A percentile compares a stretch with the other conserved stretches of the same genome.
Conservation (phyloP, 345 rosid genomes). For the Citrus inodora region DNA sequence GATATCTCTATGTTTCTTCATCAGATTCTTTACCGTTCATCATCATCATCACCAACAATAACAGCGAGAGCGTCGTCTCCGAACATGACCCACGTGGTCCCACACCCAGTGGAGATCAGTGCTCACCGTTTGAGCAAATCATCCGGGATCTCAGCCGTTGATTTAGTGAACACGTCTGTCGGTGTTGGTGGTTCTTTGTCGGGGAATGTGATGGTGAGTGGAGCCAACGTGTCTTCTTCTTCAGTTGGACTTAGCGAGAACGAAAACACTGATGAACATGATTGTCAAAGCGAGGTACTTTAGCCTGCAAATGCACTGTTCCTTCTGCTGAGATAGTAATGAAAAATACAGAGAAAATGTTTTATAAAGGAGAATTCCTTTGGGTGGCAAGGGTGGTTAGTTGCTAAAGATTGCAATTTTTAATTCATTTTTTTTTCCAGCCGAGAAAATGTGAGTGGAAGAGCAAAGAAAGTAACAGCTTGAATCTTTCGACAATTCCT, state of each 20-base stretch:
- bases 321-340: slow-evolving; percentile 6
- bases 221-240: slow-evolving; percentile 38
- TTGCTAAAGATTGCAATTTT: not conserved
- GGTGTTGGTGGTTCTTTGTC: slow-evolving; percentile 21
- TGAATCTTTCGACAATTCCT: not conserved
- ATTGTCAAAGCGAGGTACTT: slow-evolving; percentile 81
- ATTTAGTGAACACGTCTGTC: not conserved
- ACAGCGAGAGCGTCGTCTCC: slow-evolving; percentile 25
- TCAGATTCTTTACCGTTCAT: slow-evolving; percentile 56
- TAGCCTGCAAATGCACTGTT: not conserved
- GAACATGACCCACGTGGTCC: not conserved
- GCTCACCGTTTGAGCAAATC: slow-evolving; percentile 1
- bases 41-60: slow-evolving; percentile 23
- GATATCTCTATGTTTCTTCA: slow-evolving; percentile 63
- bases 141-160: slow-evolving; percentile 21
- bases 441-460: not conserved
- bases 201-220: slow-evolving; percentile 29
- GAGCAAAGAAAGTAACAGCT: not conserved
- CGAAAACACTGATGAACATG: slow-evolving; percentile 64
- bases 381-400: not conserved
- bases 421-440: not conserved
- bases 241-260: slow-evolving; percentile 54
- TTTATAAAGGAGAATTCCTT: not conserved
- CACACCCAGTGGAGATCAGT: not conserved
- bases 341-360: not conserved